phyloP scores from a whole-genome alignment of 2,329 filamentous ascomycete genomes.

The Pestalotiopsis sp. region DNA sequence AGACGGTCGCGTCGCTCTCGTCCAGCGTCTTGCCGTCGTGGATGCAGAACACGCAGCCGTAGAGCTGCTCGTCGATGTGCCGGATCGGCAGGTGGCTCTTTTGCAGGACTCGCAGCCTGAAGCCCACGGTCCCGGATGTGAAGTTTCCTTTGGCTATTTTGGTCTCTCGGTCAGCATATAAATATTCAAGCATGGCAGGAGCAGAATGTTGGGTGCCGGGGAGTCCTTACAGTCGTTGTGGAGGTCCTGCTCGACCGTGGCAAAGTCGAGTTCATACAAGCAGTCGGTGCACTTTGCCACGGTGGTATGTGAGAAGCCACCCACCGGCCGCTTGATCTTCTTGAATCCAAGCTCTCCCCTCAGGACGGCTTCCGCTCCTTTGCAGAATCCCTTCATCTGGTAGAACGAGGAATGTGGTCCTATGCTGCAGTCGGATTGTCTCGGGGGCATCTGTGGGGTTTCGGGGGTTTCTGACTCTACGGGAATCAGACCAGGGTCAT shows the following conservation, averaged over 20 bases:
- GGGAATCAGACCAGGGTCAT: conserved; percentile 38
- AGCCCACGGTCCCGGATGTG: conserved; percentile 47
- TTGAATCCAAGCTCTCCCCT: conserved; percentile 53
- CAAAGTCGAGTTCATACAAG: conserved; percentile 56
- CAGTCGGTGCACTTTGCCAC: conserved; percentile 58
- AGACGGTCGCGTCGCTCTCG: conserved; percentile 59
- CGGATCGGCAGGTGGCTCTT: conserved; percentile 57
- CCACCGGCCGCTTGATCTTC: conserved; percentile 52
- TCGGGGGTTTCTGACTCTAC: conserved; percentile 33
- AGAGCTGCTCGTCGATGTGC: conserved; percentile 55
- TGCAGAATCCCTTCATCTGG: conserved; percentile 57
- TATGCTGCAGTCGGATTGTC: conserved; percentile 45
- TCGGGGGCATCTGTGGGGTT: conserved; percentile 21
- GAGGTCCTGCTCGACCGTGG: conserved; percentile 54
- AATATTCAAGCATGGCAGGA: neutral
- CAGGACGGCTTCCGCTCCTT: conserved; percentile 54
- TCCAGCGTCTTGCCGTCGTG: conserved; percentile 52
- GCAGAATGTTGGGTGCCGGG: neutral
- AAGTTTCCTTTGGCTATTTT: conserved; percentile 49
- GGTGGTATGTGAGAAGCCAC: conserved; percentile 44
- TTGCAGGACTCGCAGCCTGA: conserved; percentile 57
- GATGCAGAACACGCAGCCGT: conserved; percentile 59
- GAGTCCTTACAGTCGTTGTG: conserved; percentile 47
- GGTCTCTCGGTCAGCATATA: conserved; percentile 12
- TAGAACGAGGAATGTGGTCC: conserved; percentile 52